phyloP scores from a whole-genome alignment of 139 green algal genomes.

The Chlamydomonas schloesseri region DNA sequence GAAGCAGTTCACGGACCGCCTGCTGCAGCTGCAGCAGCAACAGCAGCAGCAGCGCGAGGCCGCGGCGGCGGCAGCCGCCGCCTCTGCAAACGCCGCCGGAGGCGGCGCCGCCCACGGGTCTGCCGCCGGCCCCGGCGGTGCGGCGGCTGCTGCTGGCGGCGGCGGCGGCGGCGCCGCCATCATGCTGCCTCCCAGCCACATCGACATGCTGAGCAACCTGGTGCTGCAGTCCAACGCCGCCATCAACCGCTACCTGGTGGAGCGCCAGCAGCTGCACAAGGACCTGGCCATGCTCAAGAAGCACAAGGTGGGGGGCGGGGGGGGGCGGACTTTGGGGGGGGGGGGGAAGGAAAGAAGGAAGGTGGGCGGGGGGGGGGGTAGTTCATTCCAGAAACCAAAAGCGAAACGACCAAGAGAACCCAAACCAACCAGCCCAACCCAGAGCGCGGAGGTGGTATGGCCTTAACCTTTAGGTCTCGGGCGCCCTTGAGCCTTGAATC shows the following conservation, averaged over 20 bases:
- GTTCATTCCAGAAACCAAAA: too few species aligned
- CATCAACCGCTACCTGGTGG: constrained; percentile 45
- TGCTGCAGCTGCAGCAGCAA: constrained; percentile 44
- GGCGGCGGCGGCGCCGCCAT: not conserved
- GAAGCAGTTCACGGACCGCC: constrained; percentile 40
- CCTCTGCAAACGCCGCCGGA: too few species aligned
- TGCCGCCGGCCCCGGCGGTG: too few species aligned
- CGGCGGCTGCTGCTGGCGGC: not conserved
- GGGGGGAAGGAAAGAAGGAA: too few species aligned
- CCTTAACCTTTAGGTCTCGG: too few species aligned
- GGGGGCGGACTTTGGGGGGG: not conserved
- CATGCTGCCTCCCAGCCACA: constrained; percentile 33
- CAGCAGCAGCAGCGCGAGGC: constrained; percentile 22
- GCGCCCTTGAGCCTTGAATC: too few species aligned
- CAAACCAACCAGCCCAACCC: too few species aligned
- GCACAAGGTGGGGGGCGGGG: constrained; percentile 8
- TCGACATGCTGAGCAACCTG: constrained; percentile 45
- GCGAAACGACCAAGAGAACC: too few species aligned
- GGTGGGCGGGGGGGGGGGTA: too few species aligned
- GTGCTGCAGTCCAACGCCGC: constrained; percentile 43
- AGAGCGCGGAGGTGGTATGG: too few species aligned
- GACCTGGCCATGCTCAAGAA: constrained; percentile 32
- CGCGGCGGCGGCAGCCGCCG: not conserved
- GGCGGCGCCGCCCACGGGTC: not conserved
- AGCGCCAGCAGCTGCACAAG: constrained; percentile 46